phyloP scores from a whole-genome alignment of 2,329 filamentous ascomycete species.

The Raffaelea ambrosiae region DNA sequence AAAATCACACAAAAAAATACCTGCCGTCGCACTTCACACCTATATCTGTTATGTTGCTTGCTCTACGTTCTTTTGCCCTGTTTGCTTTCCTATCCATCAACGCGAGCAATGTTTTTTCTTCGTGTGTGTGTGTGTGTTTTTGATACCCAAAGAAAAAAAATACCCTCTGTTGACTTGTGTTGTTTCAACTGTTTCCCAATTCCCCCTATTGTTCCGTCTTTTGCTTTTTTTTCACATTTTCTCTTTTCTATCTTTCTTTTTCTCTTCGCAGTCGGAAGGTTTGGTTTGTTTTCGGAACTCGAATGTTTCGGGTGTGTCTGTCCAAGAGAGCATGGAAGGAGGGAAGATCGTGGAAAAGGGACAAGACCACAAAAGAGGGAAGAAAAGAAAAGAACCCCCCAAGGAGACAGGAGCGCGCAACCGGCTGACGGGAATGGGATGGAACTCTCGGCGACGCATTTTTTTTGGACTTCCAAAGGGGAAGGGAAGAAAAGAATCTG shows the following conservation, averaged over 20 bases:
- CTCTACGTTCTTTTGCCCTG: not conserved
- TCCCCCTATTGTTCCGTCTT: not conserved
- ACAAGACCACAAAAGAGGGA: too few species aligned
- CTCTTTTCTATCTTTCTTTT: not conserved
- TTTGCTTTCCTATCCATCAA: not conserved
- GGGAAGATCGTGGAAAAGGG: not conserved
- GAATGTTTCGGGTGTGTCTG: not conserved
- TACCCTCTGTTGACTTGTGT: not conserved
- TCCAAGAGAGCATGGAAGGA: not conserved
- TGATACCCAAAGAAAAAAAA: constrained; percentile 8
- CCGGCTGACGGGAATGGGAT: not conserved
- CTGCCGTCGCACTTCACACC: not conserved
- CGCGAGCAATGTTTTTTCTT: too few species aligned
- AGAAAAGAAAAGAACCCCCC: too few species aligned
- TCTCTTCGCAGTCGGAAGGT: not conserved
- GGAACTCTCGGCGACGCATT: not conserved
- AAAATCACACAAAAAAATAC: constrained; percentile 1
- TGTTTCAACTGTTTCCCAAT: not conserved
- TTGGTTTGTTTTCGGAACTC: not conserved
- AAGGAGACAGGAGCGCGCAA: not conserved
- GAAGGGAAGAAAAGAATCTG: not conserved
- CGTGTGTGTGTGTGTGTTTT: constrained; percentile 2
- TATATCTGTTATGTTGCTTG: not conserved
- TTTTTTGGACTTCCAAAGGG: not conserved
- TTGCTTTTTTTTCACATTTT: not conserved